Base-by-base conservation (phyloP, 139 green algal genomes). In the Chlamydomonas incerta region DNA sequence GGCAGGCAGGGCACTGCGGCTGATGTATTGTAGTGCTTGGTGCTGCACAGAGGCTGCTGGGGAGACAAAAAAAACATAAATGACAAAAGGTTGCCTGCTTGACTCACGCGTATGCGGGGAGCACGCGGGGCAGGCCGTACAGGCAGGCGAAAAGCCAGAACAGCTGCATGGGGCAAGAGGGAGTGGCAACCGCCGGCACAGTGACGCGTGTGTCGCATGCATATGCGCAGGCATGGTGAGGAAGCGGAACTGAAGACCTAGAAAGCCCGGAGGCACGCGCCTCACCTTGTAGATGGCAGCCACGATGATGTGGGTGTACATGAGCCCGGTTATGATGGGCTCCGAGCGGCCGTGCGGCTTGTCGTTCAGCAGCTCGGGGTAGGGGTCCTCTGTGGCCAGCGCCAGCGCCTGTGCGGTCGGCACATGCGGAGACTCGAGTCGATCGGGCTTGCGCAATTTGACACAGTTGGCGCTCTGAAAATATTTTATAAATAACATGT, bases 271-370 rank as follows among this genome's bases (percentile, higher is more conserved):
- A 50, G 6, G 41, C 41, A 50, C 41, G 41, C 41, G 6, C 41
- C 41, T 50, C 8, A 50, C 41, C 41, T 50, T 50, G 41, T 50
- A 50, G 41, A 93, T 35, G 0, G 65, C 90, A 79, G 90, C 95
- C 75, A 26, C 87, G 31, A 91, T 34, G 86, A 99, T 98, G 93
- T 99, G 96, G 76, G 97, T 95, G 93, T 94, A 98, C 97, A 99
- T 99, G 57, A 87, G 93, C 57, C 69, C 70, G 87, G 84, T 98
- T 87, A 99, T 97, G 57, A 99, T 93, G 21, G 92, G 80, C 81
- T 96, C 96, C 41, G 93, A 74, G 41, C 96, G 93, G 5, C 96
- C 98, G 85, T 99, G 92, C 0, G 98, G 98, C 82, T 93, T 67
- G 50, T 90, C 79, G 29, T 87, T 62, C 74, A 99, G 93, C 73